Percentiles rank a stretch among this genome's conserved stretches.
Evolutionary conservation across 2,329 filamentous ascomycete genomes (phyloP).

Genomic region (Trichophyton verrucosum): DNA sequence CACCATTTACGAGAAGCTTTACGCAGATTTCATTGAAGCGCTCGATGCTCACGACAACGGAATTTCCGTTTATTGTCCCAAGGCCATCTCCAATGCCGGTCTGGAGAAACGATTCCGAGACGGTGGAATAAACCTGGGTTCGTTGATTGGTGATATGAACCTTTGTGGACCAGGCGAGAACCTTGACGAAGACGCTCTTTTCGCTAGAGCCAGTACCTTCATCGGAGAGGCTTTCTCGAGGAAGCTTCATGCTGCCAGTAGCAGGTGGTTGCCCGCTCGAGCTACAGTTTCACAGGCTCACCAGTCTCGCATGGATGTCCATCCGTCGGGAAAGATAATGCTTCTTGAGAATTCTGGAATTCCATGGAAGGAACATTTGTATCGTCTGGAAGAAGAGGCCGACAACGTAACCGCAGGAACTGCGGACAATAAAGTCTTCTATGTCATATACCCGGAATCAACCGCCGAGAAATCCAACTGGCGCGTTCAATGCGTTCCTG

Average conservation of each 20-base stretch:
- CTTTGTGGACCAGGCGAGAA: slow-evolving; percentile 43
- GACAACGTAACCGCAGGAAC: slow-evolving; percentile 12
- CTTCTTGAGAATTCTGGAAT: slow-evolving; percentile 64
- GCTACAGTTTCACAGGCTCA: slow-evolving; percentile 67
- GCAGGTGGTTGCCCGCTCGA: slow-evolving; percentile 78
- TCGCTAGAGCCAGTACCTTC: slow-evolving; percentile 62
- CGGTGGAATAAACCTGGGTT: slow-evolving; percentile 70
- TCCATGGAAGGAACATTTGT: slow-evolving; percentile 95
- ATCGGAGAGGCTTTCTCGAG: slow-evolving; percentile 82
- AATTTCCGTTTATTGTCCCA: slow-evolving; percentile 67
- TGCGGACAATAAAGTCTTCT: slow-evolving; percentile 44
- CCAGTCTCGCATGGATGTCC: slow-evolving; percentile 51
- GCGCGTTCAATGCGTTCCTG: slow-evolving; percentile 86
- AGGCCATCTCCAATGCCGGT: slow-evolving; percentile 54
- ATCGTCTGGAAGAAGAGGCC: slow-evolving; percentile 62
- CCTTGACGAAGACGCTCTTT: slow-evolving; percentile 70
- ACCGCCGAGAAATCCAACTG: slow-evolving; percentile 65
- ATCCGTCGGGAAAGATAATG: slow-evolving; percentile 65
- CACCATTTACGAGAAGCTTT: slow-evolving; percentile 75
- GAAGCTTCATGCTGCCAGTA: slow-evolving; percentile 62
- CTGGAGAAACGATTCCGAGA: slow-evolving; percentile 73
- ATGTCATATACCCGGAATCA: slow-evolving; percentile 85
- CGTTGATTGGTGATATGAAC: slow-evolving; percentile 70
- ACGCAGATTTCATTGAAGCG: slow-evolving; percentile 86
- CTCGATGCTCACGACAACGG: slow-evolving; percentile 98